phyloP scores from a whole-genome alignment of 148 eudicot species.

The Arbutus unedo region DNA sequence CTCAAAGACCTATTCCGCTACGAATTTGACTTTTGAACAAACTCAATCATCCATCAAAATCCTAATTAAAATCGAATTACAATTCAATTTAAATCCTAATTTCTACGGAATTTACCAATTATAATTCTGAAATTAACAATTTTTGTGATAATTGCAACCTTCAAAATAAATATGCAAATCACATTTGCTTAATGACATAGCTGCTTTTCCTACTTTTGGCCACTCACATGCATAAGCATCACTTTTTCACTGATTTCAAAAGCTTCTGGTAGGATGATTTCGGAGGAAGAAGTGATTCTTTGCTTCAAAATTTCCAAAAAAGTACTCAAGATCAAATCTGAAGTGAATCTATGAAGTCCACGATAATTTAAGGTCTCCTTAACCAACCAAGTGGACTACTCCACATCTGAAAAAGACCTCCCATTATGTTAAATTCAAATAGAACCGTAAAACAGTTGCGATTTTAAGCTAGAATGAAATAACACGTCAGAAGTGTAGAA shows the following conservation, averaged over 20 bases:
- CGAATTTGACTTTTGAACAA: no score
- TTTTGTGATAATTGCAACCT: no score
- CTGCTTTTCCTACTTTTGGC: background rate
- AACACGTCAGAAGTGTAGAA: background rate
- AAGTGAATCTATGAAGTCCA: background rate
- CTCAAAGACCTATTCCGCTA: no score
- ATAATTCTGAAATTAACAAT: no score
- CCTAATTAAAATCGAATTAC: no score
- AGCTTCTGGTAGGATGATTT: background rate
- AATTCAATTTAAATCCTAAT: no score
- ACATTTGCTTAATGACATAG: no score
- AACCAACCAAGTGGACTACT: background rate
- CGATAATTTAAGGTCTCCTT: background rate
- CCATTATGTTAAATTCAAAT: background rate
- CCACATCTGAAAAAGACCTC: background rate
- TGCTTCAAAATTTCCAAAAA: conserved; percentile 6
- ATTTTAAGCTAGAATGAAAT: no score
- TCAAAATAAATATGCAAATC: no score
- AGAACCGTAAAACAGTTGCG: background rate
- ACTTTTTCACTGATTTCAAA: background rate
- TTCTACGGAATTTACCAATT: no score
- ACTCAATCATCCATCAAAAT: no score
- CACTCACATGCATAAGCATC: background rate
- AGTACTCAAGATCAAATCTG: background rate
- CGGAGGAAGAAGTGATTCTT: conserved; percentile 15